These are phyloP conservation scores for Tulasnella sp. DNA, from an alignment of 768 basidiomycete species.

Conservation along the genomic window DNA sequence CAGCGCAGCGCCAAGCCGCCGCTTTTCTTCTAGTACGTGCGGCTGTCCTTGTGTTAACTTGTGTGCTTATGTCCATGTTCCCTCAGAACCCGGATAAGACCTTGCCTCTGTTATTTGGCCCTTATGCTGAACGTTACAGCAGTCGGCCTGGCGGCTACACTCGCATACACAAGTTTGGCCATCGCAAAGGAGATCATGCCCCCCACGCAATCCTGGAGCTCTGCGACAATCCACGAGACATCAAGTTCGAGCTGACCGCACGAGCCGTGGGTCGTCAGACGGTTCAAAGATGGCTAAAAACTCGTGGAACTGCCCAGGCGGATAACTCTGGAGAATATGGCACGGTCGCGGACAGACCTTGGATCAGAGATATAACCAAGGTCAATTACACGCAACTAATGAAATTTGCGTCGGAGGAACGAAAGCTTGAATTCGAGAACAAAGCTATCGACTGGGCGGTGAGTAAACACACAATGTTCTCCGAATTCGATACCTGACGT, in stretches of 20 bases:
- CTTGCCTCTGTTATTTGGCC: slow-evolving; percentile 74
- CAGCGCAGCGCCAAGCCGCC: slow-evolving; percentile 62
- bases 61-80: background rate
- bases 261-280: slow-evolving; percentile 77
- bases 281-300: slow-evolving; percentile 4
- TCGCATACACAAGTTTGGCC: slow-evolving; percentile 85
- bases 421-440: slow-evolving; percentile 41
- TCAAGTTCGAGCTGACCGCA: slow-evolving; percentile 82
- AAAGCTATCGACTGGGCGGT: slow-evolving; percentile 64
- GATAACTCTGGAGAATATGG: slow-evolving; percentile 40
- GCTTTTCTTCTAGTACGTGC: slow-evolving; percentile 58
- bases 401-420: slow-evolving; percentile 46
- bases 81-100: slow-evolving; percentile 44
- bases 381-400: slow-evolving; percentile 71
- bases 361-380: slow-evolving; percentile 57
- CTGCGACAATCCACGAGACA: slow-evolving; percentile 88
- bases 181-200: slow-evolving; percentile 85
- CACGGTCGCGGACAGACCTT: slow-evolving; percentile 34
- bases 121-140: slow-evolving; percentile 73
- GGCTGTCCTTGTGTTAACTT: background rate
- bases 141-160: slow-evolving; percentile 89
- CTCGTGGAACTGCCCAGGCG: slow-evolving; percentile 39
- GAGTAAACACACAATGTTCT: slow-evolving; percentile 27
- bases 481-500: slow-evolving; percentile 18
- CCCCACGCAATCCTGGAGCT: slow-evolving; percentile 86